A percentile compares a stretch with the other conserved stretches of the same genome.
These are phyloP conservation scores for Colletotrichum siamense DNA, from an alignment of 2,329 filamentous ascomycete species.

Conservation along the genomic window DNA sequence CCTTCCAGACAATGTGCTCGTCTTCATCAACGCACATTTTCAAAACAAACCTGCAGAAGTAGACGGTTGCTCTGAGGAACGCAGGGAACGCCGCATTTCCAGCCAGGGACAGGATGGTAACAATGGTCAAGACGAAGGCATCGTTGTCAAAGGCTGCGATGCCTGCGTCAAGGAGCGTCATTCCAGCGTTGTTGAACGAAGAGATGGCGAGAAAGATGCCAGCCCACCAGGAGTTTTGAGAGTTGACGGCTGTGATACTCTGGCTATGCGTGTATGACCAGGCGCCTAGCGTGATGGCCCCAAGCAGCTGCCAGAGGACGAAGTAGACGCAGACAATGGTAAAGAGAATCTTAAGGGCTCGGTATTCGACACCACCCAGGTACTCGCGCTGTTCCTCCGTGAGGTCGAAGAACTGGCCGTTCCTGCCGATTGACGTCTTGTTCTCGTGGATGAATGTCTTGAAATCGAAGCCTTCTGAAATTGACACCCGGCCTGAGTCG, in stretches of 20 bases:
- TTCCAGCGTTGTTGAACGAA: slow-evolving; percentile 74
- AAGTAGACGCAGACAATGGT: slow-evolving; percentile 67
- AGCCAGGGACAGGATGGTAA: slow-evolving; percentile 65
- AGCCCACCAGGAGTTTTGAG: slow-evolving; percentile 70
- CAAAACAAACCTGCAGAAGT: slow-evolving; percentile 51
- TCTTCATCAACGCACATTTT: slow-evolving; percentile 40
- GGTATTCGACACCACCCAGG: slow-evolving; percentile 68
- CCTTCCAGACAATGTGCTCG: slow-evolving; percentile 47
- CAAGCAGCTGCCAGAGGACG: slow-evolving; percentile 62
- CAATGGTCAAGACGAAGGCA: slow-evolving; percentile 55
- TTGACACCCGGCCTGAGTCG: slow-evolving; percentile 36
- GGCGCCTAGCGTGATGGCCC: slow-evolving; percentile 62
- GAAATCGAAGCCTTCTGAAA: slow-evolving; percentile 34
- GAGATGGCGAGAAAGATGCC: slow-evolving; percentile 72
- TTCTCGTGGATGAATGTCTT: slow-evolving; percentile 3
- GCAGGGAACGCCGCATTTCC: slow-evolving; percentile 72
- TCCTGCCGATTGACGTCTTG: slow-evolving; percentile 51
- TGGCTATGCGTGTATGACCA: slow-evolving; percentile 62
- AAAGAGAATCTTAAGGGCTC: slow-evolving; percentile 65
- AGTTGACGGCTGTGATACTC: slow-evolving; percentile 55
- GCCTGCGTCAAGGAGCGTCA: slow-evolving; percentile 70
- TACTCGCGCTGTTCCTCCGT: slow-evolving; percentile 58
- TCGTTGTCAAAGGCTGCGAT: slow-evolving; percentile 65
- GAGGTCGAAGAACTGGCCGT: slow-evolving; percentile 61
- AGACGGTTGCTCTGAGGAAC: slow-evolving; percentile 65